Evolutionary conservation across 192 early-diverging fungal species (phyloP).

Genomic region (Coemansia sp.): DNA sequence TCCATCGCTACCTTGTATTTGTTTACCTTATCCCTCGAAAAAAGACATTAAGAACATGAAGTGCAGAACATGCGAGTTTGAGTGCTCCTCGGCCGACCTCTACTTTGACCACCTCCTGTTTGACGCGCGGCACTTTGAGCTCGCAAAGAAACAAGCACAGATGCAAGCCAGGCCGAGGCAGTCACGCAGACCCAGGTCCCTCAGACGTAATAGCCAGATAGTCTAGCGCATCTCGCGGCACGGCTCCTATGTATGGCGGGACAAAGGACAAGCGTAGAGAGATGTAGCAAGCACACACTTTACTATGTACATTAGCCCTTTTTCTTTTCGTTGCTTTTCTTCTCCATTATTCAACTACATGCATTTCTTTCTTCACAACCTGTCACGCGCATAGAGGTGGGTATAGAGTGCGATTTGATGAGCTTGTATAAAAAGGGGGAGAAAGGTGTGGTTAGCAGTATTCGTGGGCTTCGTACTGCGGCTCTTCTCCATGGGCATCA

Average conservation of each 20-base stretch:
- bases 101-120: slow-evolving; percentile 54
- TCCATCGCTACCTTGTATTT: slow-evolving; percentile 3
- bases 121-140: slow-evolving; percentile 42
- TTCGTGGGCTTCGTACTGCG: slow-evolving; percentile 27
- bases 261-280: neutral
- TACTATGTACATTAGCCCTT: slow-evolving; percentile 8
- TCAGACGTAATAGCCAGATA: slow-evolving; percentile 28
- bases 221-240: neutral
- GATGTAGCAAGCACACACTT: neutral
- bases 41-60: slow-evolving; percentile 20
- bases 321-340: slow-evolving; percentile 8
- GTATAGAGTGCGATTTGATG: neutral
- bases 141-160: slow-evolving; percentile 34
- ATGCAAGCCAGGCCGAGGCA: slow-evolving; percentile 26
- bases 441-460: slow-evolving; percentile 16
- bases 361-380: neutral
- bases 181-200: slow-evolving; percentile 32
- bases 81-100: slow-evolving; percentile 48
- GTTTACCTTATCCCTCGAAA: no score
- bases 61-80: slow-evolving; percentile 52
- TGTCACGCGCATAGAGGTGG: neutral
- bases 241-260: neutral
- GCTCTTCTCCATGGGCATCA: slow-evolving; percentile 3
- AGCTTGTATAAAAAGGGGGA: slow-evolving; percentile 3
- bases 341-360: neutral